Conservation (phyloP, 2,329 filamentous ascomycete genomes). For the Lachnellula subtilissima region DNA sequence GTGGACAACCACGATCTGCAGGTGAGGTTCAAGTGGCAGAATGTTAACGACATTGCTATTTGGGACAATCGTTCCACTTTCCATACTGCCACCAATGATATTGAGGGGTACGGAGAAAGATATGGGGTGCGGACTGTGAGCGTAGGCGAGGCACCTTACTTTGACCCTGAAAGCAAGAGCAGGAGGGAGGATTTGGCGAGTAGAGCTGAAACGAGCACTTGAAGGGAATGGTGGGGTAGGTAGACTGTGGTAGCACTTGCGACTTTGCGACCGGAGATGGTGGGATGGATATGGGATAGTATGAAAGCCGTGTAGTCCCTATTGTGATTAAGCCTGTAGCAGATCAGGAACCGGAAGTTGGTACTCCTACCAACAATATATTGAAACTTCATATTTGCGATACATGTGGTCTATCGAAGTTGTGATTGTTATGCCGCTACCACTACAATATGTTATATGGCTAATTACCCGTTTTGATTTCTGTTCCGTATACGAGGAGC, state of each 20-base stretch:
- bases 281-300: no score
- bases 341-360: no score
- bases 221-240: neutral
- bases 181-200: slow-evolving; percentile 36
- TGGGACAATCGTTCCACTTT: slow-evolving; percentile 54
- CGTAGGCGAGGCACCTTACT: slow-evolving; percentile 45
- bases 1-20: slow-evolving; percentile 54
- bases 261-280: no score
- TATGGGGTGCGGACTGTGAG: slow-evolving; percentile 43
- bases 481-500: no score
- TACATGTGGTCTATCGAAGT: no score
- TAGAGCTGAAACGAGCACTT: neutral
- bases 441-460: no score
- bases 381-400: no score
- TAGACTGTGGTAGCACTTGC: neutral
- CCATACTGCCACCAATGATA: slow-evolving; percentile 52
- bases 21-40: slow-evolving; percentile 34
- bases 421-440: no score
- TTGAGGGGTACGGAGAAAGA: slow-evolving; percentile 41
- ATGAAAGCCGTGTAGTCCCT: no score
- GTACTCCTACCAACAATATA: no score
- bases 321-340: no score
- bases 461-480: no score
- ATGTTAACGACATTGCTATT: slow-evolving; percentile 38
- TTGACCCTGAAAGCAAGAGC: slow-evolving; percentile 42